Base-by-base conservation (phyloP, 352 stramenopile genomes). In the Pythium coloratum region DNA sequence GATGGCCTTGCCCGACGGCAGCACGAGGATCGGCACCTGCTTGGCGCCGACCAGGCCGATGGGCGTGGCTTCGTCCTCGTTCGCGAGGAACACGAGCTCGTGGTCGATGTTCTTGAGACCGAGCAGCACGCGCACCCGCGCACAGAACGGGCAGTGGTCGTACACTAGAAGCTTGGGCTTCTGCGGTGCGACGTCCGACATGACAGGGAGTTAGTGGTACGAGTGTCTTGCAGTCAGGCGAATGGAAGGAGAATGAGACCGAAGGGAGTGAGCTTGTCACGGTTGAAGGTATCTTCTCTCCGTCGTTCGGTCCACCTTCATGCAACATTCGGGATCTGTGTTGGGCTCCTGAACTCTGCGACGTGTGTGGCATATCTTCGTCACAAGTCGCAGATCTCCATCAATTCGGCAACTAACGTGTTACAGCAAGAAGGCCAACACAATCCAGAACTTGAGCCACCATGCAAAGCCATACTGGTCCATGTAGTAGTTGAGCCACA, bases 121-220 rank as follows among this genome's bases (percentile, higher is more conserved):
- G n/a, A 85, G 63, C 16, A 82, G 76, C 72, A 85, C 78, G 20
- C 79, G 79, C 46, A 72, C 75, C 2, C 79, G 79, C 40, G 77
- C 80, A 67, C 79, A 85, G 67, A 82, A 88, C 8, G 79, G 79
- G 58, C 79, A 88, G 63, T 85, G 76, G 73, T 88, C 79, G 69
- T 88, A 88, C 63, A 82, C 78, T 68, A 83, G 84, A 8, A 87
- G 67, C 70, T 80, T 81, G 12, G 64, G 69, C 36, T 57, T 57
- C 28, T 10, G 50, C 5, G 50, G 16, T 14, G 50, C 24, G 24
- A 13, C 66, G 18, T 68, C 67, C 14, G 53, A 69, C 18, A 61
- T 57, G 51, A 8, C 26, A 33, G 16, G 24, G 16, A 3, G 47
- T n/a, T n/a, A 26, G 18, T 57, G 24, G 32, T 34, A 18, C 3